Evolutionary conservation across 2,329 filamentous ascomycete genomes (phyloP).

Genomic region (Microascus cirrosus): DNA sequence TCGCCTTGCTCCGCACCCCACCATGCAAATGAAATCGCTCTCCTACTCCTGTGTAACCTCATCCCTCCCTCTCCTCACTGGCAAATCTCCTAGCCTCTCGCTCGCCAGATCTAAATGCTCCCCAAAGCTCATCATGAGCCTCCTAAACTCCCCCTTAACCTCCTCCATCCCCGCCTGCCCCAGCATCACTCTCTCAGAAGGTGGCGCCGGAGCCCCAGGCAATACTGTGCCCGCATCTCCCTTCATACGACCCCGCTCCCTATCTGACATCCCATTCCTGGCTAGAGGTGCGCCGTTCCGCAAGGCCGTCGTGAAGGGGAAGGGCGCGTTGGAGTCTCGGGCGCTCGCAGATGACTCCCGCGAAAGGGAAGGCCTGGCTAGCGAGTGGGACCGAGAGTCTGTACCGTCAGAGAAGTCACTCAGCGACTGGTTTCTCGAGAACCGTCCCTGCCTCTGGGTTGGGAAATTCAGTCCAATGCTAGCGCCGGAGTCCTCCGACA

Average conservation of each 20-base stretch:
- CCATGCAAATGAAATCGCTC: neutral
- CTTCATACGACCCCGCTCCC: neutral
- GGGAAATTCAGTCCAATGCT: neutral
- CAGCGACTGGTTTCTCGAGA: neutral
- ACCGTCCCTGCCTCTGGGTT: neutral
- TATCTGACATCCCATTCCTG: neutral
- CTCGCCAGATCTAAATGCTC: conserved; percentile 37
- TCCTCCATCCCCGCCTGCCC: conserved; percentile 38
- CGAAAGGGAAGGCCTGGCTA: neutral
- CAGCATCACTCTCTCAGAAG: conserved; percentile 41
- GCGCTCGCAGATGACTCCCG: neutral
- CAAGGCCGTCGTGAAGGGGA: neutral
- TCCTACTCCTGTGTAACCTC: neutral
- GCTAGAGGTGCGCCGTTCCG: neutral
- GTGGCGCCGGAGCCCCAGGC: conserved; percentile 30
- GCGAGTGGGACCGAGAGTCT: neutral
- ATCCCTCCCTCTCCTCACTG: conserved; percentile 15
- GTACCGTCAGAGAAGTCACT: neutral
- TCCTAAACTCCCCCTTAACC: conserved; percentile 37
- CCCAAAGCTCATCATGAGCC: conserved; percentile 35
- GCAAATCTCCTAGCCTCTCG: conserved; percentile 28
- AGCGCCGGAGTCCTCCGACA: conserved; percentile 41
- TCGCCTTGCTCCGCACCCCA: neutral
- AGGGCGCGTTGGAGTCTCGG: neutral
- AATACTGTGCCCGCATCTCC: conserved; percentile 7